Base-by-base conservation (phyloP, 805 yeast species). In the Pachysolen tannophilus region DNA sequence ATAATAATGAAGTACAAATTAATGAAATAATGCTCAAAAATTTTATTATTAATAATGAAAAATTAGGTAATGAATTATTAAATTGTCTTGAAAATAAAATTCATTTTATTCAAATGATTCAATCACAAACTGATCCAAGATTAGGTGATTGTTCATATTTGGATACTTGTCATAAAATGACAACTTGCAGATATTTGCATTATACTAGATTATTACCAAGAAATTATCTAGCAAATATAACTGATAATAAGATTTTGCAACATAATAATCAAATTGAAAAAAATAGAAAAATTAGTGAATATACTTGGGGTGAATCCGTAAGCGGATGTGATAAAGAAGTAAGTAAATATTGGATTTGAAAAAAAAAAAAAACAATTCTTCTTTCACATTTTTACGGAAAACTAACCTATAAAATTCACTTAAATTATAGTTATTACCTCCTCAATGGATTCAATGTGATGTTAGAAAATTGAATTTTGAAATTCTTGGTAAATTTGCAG, bases 141-240 rank as follows among this genome's bases (percentile, higher is more conserved):
- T 53, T 85, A 6, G 97, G 96, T 1, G 97, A 88, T 55, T 88
- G 97, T 53, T 87, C 96, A 8, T 88, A 88, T 52, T 65, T 88
- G 40, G 97, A 88, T 52, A 87, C 97, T 1, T 88, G 97, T 52
- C 96, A 84, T 59, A 86, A 86, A 56, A 69, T 84, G 53, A 75
- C 73, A 40, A 63, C 75, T 8, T 88, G 97, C 55, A 65, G 92
- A 17, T 88, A 82, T 51, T 65, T 85, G 25, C 97, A 88, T 56
- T 88, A 88, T 52, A 60, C 67, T 30, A 69, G 73, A 20, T 50
- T 73, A 36, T 47, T 58, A 48, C 80, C 80, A 6, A 16, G 21
- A 15, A 43, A 42, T 14, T 30, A 33, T 20, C 19, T 34, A n/a
- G 38, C 29, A 19, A 28, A 28, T 5, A 29, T 39, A 16, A 34